Evolutionary conservation across 257 asterid species (phyloP).

Genomic region (Capsicum baccatum): DNA sequence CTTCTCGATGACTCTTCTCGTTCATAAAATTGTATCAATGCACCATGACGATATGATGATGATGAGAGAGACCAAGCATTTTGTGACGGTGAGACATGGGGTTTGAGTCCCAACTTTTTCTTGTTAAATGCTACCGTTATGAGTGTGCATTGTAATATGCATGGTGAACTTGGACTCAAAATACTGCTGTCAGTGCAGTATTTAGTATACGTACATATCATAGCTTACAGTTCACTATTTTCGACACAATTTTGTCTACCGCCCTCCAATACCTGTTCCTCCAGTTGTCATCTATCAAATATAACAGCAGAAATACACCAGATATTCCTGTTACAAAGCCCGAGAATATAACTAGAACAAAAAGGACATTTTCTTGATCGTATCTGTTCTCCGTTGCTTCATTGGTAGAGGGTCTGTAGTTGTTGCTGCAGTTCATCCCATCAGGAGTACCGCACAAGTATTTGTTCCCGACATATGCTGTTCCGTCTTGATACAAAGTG

Average conservation of each 20-base stretch:
- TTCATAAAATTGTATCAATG: background rate
- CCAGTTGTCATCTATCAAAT: conserved; percentile 22
- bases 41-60: background rate
- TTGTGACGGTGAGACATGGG: background rate
- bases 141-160: background rate
- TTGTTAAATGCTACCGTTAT: background rate
- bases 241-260: conserved; percentile 31
- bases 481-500: background rate
- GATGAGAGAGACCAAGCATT: background rate
- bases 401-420: background rate
- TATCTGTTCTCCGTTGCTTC: conserved; percentile 1
- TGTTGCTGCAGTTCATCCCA: conserved; percentile 26
- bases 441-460: conserved; percentile 28
- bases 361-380: background rate
- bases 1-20: too few species aligned
- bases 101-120: background rate
- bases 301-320: background rate
- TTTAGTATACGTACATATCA: background rate
- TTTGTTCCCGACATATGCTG: conserved; percentile 28
- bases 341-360: background rate
- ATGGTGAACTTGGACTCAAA: background rate
- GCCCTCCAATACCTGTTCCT: conserved; percentile 30
- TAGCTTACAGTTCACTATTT: background rate
- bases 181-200: background rate
- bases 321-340: conserved; percentile 27